phyloP scores from a whole-genome alignment of 352 stramenopile genomes.

The Phytophthora multivora region DNA sequence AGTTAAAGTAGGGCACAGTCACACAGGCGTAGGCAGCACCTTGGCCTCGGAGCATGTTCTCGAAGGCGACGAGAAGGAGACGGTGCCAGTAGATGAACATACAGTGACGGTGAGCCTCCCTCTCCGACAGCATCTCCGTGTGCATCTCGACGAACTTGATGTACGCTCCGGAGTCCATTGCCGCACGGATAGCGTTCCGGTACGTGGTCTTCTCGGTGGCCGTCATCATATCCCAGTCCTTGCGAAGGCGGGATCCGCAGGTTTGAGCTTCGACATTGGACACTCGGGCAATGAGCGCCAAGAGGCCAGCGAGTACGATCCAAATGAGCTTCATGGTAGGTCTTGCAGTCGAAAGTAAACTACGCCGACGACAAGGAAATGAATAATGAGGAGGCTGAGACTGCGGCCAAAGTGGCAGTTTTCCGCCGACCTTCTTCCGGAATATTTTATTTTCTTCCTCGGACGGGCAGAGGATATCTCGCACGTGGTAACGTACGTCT shows the following conservation, averaged over 20 bases:
- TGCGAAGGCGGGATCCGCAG: slow-evolving; percentile 50
- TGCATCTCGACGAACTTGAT: slow-evolving; percentile 74
- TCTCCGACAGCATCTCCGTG: slow-evolving; percentile 61
- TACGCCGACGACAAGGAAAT: slow-evolving; percentile 22
- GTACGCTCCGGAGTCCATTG: slow-evolving; percentile 66
- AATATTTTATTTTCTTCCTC: slow-evolving; percentile 19
- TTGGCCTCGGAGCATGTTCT: slow-evolving; percentile 84
- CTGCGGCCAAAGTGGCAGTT: slow-evolving; percentile 6
- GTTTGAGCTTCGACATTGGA: slow-evolving; percentile 17
- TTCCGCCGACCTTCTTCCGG: neutral
- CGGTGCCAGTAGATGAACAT: slow-evolving; percentile 90
- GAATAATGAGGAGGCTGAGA: slow-evolving; percentile 14
- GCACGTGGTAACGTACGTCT: slow-evolving; percentile 30
- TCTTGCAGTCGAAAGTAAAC: slow-evolving; percentile 4
- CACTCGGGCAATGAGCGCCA: slow-evolving; percentile 16
- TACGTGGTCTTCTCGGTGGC: slow-evolving; percentile 55
- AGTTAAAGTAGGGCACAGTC: slow-evolving; percentile 85
- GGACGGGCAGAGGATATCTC: slow-evolving; percentile 14
- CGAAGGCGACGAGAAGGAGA: slow-evolving; percentile 63
- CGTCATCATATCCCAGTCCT: slow-evolving; percentile 54
- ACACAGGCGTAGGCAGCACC: slow-evolving; percentile 61
- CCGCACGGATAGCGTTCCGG: slow-evolving; percentile 40
- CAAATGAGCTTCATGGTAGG: slow-evolving; percentile 31
- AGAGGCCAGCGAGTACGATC: slow-evolving; percentile 20
- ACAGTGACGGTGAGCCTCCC: slow-evolving; percentile 62